Evolutionary conservation across 768 basidiomycete genomes (phyloP).

Genomic region (Trametes villosa): DNA sequence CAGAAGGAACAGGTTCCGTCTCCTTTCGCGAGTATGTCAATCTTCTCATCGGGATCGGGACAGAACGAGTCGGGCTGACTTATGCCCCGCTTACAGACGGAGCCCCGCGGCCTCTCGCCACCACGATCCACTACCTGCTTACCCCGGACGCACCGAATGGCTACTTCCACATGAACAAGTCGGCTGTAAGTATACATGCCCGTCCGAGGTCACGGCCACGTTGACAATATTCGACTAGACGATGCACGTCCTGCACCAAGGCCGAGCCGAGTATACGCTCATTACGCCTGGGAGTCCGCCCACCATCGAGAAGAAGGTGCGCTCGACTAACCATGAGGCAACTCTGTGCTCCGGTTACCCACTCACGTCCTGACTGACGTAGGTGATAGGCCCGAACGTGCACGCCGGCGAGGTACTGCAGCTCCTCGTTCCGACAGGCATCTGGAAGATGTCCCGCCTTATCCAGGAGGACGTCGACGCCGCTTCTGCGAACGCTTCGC

Average conservation of each 20-base stretch:
- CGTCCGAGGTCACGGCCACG: too few species aligned
- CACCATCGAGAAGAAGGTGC: slow-evolving; percentile 41
- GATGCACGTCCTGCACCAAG: slow-evolving; percentile 55
- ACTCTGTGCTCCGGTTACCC: too few species aligned
- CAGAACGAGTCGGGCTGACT: background rate
- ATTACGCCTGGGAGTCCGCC: slow-evolving; percentile 40
- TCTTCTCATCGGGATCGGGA: background rate
- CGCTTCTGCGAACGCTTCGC: slow-evolving; percentile 37
- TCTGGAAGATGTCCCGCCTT: slow-evolving; percentile 61
- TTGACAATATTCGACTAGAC: slow-evolving; percentile 40
- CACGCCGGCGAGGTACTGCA: slow-evolving; percentile 49
- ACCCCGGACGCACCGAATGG: slow-evolving; percentile 45
- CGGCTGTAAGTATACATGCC: slow-evolving; percentile 35
- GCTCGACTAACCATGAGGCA: background rate
- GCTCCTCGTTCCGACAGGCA: slow-evolving; percentile 54
- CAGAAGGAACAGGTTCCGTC: slow-evolving; percentile 35
- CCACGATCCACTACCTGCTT: slow-evolving; percentile 55
- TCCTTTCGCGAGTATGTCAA: slow-evolving; percentile 38
- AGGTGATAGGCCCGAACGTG: slow-evolving; percentile 46
- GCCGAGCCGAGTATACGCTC: slow-evolving; percentile 55
- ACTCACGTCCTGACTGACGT: background rate
- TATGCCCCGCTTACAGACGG: slow-evolving; percentile 24
- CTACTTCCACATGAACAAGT: slow-evolving; percentile 53
- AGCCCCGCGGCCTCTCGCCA: slow-evolving; percentile 41
- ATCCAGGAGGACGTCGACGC: slow-evolving; percentile 45